phyloP scores from a whole-genome alignment of 2,329 filamentous ascomycete genomes.

The Claviceps arundinis region DNA sequence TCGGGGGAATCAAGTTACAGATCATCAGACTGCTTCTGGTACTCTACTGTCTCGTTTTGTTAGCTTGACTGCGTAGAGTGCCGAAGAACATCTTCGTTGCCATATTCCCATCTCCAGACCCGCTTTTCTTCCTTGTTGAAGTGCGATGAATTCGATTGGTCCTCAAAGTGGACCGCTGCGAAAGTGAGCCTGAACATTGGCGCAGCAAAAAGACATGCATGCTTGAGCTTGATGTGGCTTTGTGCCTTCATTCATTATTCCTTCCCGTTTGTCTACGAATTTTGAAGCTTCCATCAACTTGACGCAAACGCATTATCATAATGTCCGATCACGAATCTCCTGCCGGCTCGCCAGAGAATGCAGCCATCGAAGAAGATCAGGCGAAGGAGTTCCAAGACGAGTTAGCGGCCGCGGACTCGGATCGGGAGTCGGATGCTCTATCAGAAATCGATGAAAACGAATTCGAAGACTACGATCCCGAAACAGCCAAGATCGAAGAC shows the following conservation, averaged over 20 bases:
- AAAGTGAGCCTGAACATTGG: neutral
- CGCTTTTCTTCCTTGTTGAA: neutral
- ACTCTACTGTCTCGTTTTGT: neutral
- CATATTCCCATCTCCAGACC: neutral
- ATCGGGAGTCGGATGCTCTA: slow-evolving; percentile 45
- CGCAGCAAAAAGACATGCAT: neutral
- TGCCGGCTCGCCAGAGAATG: slow-evolving; percentile 23
- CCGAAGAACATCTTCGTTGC: too few relatives aligned
- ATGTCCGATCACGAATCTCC: slow-evolving; percentile 37
- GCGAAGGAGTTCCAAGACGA: slow-evolving; percentile 30
- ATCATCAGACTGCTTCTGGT: neutral
- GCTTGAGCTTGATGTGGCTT: neutral
- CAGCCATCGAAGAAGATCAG: slow-evolving; percentile 25
- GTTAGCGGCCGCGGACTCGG: slow-evolving; percentile 29
- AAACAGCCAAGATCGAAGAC: slow-evolving; percentile 49
- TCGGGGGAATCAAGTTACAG: too few relatives aligned
- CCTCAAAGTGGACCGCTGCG: neutral
- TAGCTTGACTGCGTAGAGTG: too few relatives aligned
- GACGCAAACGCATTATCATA: neutral
- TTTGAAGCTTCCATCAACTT: neutral
- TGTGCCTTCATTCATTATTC: neutral
- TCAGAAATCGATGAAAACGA: slow-evolving; percentile 59
- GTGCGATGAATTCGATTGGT: neutral
- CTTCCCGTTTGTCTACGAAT: neutral
- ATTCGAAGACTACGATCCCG: slow-evolving; percentile 56